Percentiles rank a stretch among this genome's conserved stretches.
These are phyloP conservation scores for Xenoacremonium recifei DNA, from an alignment of 2,329 filamentous ascomycete genomes.

Conservation along the genomic window DNA sequence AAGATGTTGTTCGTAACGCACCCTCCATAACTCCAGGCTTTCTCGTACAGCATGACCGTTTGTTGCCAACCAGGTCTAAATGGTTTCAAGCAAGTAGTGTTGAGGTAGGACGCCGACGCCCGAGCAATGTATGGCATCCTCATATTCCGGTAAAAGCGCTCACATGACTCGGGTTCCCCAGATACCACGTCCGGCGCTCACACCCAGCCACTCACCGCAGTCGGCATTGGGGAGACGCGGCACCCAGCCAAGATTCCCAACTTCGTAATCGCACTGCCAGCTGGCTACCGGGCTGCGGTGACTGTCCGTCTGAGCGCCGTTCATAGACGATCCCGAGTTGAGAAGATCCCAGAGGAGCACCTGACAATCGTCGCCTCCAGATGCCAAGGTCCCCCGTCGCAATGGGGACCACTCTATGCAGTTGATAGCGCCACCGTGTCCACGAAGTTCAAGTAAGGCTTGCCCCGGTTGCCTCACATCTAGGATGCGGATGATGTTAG, in stretches of 20 bases:
- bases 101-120: no score
- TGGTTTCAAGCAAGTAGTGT: no score
- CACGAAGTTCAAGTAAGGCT: slow-evolving; percentile 87
- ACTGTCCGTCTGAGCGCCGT: slow-evolving; percentile 54
- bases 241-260: slow-evolving; percentile 82
- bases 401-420: slow-evolving; percentile 94
- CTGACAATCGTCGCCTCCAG: slow-evolving; percentile 86
- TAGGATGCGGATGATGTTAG: slow-evolving; percentile 86
- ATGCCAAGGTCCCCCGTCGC: slow-evolving; percentile 83
- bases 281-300: slow-evolving; percentile 68
- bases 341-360: slow-evolving; percentile 94
- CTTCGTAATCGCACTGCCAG: slow-evolving; percentile 86
- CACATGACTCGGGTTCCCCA: slow-evolving; percentile 65
- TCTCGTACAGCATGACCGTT: slow-evolving; percentile 22
- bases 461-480: slow-evolving; percentile 96
- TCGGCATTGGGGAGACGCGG: slow-evolving; percentile 68
- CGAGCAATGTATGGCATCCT: no score
- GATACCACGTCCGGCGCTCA: slow-evolving; percentile 75
- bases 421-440: slow-evolving; percentile 82
- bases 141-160: no score
- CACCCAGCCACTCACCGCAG: slow-evolving; percentile 79
- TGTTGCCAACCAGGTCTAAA: slow-evolving; percentile 21
- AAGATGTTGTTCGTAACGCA: slow-evolving; percentile 21
- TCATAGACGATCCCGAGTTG: slow-evolving; percentile 53
- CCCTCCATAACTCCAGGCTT: slow-evolving; percentile 25